phyloP scores from a whole-genome alignment of 108 stramenopile species.

The Aurantiochytrium sp. region DNA sequence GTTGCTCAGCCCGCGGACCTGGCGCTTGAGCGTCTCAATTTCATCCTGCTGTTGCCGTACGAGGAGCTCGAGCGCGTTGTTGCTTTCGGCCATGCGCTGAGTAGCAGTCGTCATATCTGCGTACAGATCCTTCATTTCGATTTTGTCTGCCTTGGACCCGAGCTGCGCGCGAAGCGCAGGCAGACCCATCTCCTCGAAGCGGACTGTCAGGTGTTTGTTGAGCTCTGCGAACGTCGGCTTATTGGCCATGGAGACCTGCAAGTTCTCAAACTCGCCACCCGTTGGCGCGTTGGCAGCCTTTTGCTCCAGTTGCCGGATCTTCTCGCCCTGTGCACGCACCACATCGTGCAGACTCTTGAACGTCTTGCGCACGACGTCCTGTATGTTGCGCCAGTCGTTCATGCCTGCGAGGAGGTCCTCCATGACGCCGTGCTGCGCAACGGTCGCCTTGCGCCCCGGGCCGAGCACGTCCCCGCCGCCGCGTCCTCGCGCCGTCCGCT shows the following conservation, averaged over 20 bases:
- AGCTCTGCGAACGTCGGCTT: slow-evolving; percentile 15
- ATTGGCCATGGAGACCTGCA: slow-evolving; percentile 14
- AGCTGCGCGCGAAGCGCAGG: background rate
- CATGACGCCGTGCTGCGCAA: background rate
- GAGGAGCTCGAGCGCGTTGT: background rate
- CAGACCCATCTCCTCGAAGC: background rate
- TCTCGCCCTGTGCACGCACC: background rate
- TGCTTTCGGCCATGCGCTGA: slow-evolving; percentile 1
- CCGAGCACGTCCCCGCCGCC: too few species aligned
- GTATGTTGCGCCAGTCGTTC: slow-evolving; percentile 5
- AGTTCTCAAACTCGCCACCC: background rate
- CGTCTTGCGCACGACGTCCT: background rate
- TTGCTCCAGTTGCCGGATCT: background rate
- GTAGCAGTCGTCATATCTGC: background rate
- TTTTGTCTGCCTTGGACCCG: background rate
- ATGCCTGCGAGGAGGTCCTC: background rate
- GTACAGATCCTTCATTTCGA: background rate
- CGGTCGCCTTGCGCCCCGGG: too few species aligned
- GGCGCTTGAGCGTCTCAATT: background rate
- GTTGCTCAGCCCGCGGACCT: background rate
- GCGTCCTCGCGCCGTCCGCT: too few species aligned
- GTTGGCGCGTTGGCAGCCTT: background rate
- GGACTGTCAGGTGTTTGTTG: background rate
- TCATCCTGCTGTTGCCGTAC: background rate
- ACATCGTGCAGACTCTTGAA: slow-evolving; percentile 12